These are phyloP conservation scores for Blastocladiella britannica DNA, from an alignment of 192 early-diverging fungal genomes.

Conservation along the genomic window DNA sequence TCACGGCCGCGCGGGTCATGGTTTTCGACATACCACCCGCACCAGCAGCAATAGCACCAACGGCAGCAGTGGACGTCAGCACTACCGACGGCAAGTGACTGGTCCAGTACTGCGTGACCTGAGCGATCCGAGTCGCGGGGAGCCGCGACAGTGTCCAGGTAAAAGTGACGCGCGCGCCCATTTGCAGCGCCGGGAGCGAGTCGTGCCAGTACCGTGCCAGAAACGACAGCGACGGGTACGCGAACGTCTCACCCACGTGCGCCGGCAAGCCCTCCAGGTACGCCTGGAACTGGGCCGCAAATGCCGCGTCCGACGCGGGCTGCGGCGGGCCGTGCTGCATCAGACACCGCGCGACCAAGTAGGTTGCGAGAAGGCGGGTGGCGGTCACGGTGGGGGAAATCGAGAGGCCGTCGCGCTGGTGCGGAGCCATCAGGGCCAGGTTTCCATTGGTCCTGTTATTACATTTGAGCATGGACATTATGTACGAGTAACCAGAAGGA, in stretches of 20 bases:
- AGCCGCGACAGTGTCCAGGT: neutral
- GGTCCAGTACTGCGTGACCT: neutral
- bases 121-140: neutral
- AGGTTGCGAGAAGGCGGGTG: neutral
- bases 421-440: neutral
- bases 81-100: neutral
- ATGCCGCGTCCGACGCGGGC: too few relatives aligned
- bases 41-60: too few relatives aligned
- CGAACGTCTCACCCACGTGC: neutral
- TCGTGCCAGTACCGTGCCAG: neutral
- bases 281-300: too few relatives aligned
- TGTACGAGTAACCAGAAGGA: too few relatives aligned
- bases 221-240: neutral
- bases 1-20: neutral
- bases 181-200: neutral
- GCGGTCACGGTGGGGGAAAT: neutral
- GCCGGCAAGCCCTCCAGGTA: neutral
- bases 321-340: too few relatives aligned
- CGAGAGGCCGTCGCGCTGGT: neutral
- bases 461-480: neutral
- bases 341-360: neutral
- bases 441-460: neutral
- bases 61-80: too few relatives aligned
- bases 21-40: neutral
- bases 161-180: neutral